Conservation (phyloP, 1,284 basidiomycete genomes). For the Spongispora temasekensis region DNA sequence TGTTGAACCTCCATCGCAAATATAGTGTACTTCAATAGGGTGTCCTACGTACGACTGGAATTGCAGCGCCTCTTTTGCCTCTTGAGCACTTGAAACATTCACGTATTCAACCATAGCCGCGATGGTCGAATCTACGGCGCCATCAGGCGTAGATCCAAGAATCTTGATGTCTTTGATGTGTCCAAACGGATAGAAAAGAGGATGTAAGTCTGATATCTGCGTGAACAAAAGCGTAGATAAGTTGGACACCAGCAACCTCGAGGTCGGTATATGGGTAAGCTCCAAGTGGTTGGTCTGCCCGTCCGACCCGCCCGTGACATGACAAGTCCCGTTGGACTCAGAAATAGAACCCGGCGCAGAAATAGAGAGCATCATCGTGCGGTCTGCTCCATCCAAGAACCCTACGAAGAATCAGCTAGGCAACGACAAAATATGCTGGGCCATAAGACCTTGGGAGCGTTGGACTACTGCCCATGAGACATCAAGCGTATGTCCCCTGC, state of each 20-base stretch:
- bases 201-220: slow-evolving; percentile 62
- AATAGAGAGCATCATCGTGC: slow-evolving; percentile 57
- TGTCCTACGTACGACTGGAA: slow-evolving; percentile 60
- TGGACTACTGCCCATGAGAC: slow-evolving; percentile 83
- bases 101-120: slow-evolving; percentile 65
- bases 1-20: slow-evolving; percentile 29
- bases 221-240: slow-evolving; percentile 68
- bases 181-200: slow-evolving; percentile 73
- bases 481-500: slow-evolving; percentile 68
- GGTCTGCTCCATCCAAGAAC: slow-evolving; percentile 77
- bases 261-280: slow-evolving; percentile 43
- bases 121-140: slow-evolving; percentile 42
- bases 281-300: slow-evolving; percentile 24
- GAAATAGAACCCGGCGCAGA: slow-evolving; percentile 39
- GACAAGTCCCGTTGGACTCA: slow-evolving; percentile 28
- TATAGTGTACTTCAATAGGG: slow-evolving; percentile 49
- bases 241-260: slow-evolving; percentile 62
- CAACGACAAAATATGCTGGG: background rate
- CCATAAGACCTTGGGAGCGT: slow-evolving; percentile 63
- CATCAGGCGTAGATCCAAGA: slow-evolving; percentile 35
- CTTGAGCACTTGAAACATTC: slow-evolving; percentile 52
- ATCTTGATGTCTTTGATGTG: slow-evolving; percentile 59
- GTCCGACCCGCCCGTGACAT: slow-evolving; percentile 12
- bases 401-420: slow-evolving; percentile 41
- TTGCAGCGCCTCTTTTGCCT: slow-evolving; percentile 60